Evolutionary conservation across 192 early-diverging fungal genomes (phyloP), one percentile per base, ranked within the genome.

Genomic region (Dimargaris cristalligena): DNA sequence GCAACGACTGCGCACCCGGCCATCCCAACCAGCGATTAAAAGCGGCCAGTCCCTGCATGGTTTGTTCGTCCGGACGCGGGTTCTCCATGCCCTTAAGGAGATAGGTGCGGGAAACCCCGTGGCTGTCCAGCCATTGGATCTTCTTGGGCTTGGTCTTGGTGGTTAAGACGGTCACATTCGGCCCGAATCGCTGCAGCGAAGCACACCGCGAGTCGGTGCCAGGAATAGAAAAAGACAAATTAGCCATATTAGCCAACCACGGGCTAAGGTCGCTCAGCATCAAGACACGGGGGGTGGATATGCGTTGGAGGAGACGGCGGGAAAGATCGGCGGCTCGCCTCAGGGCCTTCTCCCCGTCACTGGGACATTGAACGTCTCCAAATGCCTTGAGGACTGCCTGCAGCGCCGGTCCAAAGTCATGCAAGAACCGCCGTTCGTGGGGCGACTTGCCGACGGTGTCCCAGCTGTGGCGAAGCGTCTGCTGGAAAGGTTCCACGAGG

Each of bases 41-140:
- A 2, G 64, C 33, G 0, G 65, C 48, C 60, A 74, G 65, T 10
- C 55, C 44, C 65, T 94, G 92, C 79, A 93, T 92, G 8, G 92
- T 80, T 34, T 89, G 75, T 62, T 96, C 90, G 62, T 98, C 94
- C 44, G 94, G 65, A 64, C 92, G 89, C 52, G 94, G 63, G 71
- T 96, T 90, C 67, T 98, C 94, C 34, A 81, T 69, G 2, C 94
- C 94, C 64, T 98, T 98, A 31, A 98, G 79, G 2, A 98, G 70
- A 52, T 87, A 98, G 22, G 79, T 58, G 70, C 86, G 74, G 23
- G 66, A 60, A 18, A 58, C 44, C 23, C 84, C 81, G 60, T 87
- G 69, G 31, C 77, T 65, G 10, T 73, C 75, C 8, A 2, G 51
- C 29, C 22, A 2, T 2, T 28, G 51, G 1, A 52, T 16, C n/a